Percentiles rank a stretch among this genome's conserved stretches.
Evolutionary conservation across 192 early-diverging fungal species (phyloP).

Genomic region (Coemansia sp.): DNA sequence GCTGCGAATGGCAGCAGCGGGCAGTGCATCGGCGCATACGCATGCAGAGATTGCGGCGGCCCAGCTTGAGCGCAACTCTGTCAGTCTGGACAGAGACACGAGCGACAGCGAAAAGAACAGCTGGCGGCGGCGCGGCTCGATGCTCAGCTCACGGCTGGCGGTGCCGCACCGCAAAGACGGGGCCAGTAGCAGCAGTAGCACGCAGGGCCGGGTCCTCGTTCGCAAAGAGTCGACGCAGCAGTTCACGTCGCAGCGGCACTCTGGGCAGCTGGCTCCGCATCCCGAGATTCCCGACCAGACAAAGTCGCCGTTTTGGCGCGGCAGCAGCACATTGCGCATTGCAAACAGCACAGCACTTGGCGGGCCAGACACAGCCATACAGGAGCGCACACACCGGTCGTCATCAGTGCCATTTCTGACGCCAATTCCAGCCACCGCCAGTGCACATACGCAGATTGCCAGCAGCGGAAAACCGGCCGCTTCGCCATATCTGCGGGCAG

Average conservation of each 20-base stretch:
- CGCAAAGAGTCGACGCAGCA: conserved; percentile 45
- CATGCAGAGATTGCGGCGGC: conserved; percentile 27
- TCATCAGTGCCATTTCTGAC: conserved; percentile 50
- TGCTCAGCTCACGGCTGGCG: conserved; percentile 39
- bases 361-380: conserved; percentile 1
- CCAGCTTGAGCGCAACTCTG: conserved; percentile 32
- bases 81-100: conserved; percentile 16
- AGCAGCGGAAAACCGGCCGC: conserved; percentile 14
- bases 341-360: conserved; percentile 10
- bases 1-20: conserved; percentile 7
- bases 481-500: conserved; percentile 48
- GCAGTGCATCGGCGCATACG: conserved; percentile 13
- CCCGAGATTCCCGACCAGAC: conserved; percentile 5
- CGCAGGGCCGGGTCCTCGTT: conserved; percentile 15
- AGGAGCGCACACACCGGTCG: conserved; percentile 51
- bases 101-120: conserved; percentile 26
- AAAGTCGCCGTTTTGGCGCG: conserved; percentile 40
- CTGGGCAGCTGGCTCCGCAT: conserved; percentile 6
- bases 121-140: conserved; percentile 52
- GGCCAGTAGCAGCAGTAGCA: conserved; percentile 2
- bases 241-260: conserved; percentile 12
- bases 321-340: conserved; percentile 20
- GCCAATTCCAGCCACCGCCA: conserved; percentile 21
- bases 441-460: background rate
- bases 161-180: conserved; percentile 30